Percentiles rank a stretch among this genome's conserved stretches.
Evolutionary conservation across 192 early-diverging fungal genomes (phyloP).

Genomic region (Coemansia furcata): DNA sequence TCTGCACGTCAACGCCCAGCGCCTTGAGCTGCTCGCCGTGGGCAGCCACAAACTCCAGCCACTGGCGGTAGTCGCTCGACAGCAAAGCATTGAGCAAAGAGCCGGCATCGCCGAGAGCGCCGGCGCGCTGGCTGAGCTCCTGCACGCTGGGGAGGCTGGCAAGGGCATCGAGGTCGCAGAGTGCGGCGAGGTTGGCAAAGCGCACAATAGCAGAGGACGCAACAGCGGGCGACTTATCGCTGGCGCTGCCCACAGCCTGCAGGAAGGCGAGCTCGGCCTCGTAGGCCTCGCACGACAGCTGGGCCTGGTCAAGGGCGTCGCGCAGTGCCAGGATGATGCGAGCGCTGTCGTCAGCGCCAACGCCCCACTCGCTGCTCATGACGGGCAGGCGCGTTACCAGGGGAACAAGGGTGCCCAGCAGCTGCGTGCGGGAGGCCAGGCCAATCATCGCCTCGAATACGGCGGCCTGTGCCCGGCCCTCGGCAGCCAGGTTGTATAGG

Average conservation of each 20-base stretch:
- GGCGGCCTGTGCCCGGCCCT: constrained; percentile 56
- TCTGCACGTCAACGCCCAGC: constrained; percentile 56
- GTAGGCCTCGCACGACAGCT: constrained; percentile 43
- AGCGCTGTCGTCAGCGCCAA: constrained; percentile 59
- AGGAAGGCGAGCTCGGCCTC: constrained; percentile 58
- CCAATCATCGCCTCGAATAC: constrained; percentile 76
- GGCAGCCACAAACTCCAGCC: constrained; percentile 53
- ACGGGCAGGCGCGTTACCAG: constrained; percentile 19
- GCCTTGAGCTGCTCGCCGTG: constrained; percentile 57
- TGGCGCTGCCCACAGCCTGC: constrained; percentile 55
- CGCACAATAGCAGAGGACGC: constrained; percentile 65
- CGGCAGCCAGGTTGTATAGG: constrained; percentile 79
- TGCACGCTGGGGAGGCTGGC: constrained; percentile 62
- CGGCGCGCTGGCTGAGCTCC: constrained; percentile 64
- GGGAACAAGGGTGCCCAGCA: constrained; percentile 24
- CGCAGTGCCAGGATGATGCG: constrained; percentile 55
- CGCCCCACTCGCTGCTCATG: constrained; percentile 32
- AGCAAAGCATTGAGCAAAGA: constrained; percentile 56
- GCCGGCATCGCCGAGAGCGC: constrained; percentile 63
- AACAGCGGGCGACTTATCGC: constrained; percentile 50
- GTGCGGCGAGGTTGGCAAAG: constrained; percentile 62
- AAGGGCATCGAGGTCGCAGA: constrained; percentile 80
- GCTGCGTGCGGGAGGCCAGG: constrained; percentile 60
- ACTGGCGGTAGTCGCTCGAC: constrained; percentile 33
- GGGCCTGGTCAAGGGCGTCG: constrained; percentile 25